Evolutionary conservation across 2,329 filamentous ascomycete genomes (phyloP).

Genomic region (Pestalotiopsis fici): DNA sequence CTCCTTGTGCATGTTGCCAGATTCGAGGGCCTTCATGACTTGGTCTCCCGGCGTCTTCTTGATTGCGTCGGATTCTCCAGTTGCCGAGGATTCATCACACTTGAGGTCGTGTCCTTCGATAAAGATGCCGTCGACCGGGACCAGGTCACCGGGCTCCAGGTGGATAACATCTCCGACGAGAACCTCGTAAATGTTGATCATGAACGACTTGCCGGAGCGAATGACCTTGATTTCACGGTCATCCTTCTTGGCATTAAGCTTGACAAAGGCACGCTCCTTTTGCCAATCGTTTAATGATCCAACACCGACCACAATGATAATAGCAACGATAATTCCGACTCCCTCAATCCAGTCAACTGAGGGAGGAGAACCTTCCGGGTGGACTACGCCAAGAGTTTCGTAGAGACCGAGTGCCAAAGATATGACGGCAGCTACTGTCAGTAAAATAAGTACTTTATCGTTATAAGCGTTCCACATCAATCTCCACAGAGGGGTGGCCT

Average conservation of each 20-base stretch:
- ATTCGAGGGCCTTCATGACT: conserved; percentile 56
- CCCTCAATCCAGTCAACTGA: conserved; percentile 64
- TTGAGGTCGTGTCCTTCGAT: conserved; percentile 65
- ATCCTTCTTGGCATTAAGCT: conserved; percentile 59
- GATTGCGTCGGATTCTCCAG: conserved; percentile 70
- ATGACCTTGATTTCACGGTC: conserved; percentile 64
- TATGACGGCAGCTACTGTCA: conserved; percentile 68
- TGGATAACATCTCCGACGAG: conserved; percentile 67
- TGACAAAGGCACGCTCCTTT: conserved; percentile 62
- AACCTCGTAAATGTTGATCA: conserved; percentile 64
- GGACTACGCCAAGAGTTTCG: conserved; percentile 55
- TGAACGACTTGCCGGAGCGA: conserved; percentile 62
- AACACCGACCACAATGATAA: conserved; percentile 61
- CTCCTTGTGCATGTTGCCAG: conserved; percentile 46
- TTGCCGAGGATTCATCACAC: conserved; percentile 71
- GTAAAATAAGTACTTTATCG: conserved; percentile 71
- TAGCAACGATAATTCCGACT: conserved; percentile 62
- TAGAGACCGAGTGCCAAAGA: conserved; percentile 72
- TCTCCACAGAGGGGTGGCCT: conserved; percentile 57
- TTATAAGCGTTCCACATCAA: conserved; percentile 72
- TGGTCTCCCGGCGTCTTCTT: conserved; percentile 63
- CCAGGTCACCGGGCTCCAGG: conserved; percentile 67
- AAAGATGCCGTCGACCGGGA: conserved; percentile 67
- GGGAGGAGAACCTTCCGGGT: conserved; percentile 38
- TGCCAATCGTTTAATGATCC: conserved; percentile 64